Base-by-base conservation (phyloP, 2,329 filamentous ascomycete genomes). In the Colletotrichum lini region DNA sequence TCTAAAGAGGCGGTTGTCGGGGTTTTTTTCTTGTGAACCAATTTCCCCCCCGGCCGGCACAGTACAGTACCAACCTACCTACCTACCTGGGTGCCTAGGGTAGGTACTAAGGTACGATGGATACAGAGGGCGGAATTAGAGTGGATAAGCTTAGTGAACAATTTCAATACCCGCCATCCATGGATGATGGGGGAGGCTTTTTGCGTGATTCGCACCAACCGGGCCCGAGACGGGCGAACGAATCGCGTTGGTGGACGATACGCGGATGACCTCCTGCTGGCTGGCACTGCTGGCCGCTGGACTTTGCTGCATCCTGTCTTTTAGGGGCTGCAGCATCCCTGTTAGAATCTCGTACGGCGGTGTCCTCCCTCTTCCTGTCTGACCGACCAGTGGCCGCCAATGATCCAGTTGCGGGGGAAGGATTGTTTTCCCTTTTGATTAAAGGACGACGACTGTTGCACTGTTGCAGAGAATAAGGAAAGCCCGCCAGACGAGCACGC, bases 21-120 rank as follows among this genome's bases (percentile, higher is more conserved):
- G 64, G 64, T 64, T n/a, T 38, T 54, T 67, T 67, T 71, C 65
- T 61, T 57, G 66, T 60, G 47, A 49, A 66, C 26, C 47, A 69
- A 68, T 67, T 67, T 71, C 58, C 63, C 62, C 64, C 67, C 63
- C 65, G 30, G 35, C 35, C 35, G 35, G 35, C 9, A 38, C 35
- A 38, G 35, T 38, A 38, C 35, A 38, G 35, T 10, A 38, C 35
- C 35, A 38, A 38, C 8, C 35, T 35, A 35, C 30, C 8, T 35
- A 38, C 35, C 35, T 38, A 38, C 35, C 35, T 3, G 35, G 35
- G 35, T 38, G 6, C 4, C 4, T 30, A 38, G 35, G 35, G 35
- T 38, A 38, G 35, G 35, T 10, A 38, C 35, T 38, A 38, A 38
- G 35, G 9, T 10, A 38, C 9, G 21, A 13, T 12, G 21, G 47